Evolutionary conservation across 495 filamentous ascomycete species (phyloP).

Genomic region (Glonium stellatum): DNA sequence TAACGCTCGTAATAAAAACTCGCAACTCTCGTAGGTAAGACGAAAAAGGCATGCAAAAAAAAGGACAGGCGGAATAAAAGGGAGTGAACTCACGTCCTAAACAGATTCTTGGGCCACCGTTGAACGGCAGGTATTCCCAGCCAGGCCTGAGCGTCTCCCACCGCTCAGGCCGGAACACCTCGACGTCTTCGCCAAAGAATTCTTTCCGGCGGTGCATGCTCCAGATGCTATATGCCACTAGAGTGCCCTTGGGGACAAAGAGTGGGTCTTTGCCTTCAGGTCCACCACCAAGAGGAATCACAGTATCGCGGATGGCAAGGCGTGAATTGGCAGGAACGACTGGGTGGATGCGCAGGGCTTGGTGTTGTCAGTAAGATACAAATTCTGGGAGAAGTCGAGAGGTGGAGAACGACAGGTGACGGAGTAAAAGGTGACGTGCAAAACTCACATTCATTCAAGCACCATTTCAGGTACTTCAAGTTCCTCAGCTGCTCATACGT

Average conservation of each 20-base stretch:
- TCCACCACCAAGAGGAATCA: constrained; percentile 34
- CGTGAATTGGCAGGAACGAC: constrained; percentile 34
- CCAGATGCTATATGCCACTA: constrained; percentile 28
- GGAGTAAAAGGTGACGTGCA: not conserved
- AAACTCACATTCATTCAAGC: constrained; percentile 34
- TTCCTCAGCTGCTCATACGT: constrained; percentile 31
- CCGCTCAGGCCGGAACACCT: constrained; percentile 35
- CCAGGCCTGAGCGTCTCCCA: constrained; percentile 34
- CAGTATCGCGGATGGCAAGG: constrained; percentile 30
- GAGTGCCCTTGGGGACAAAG: constrained; percentile 29
- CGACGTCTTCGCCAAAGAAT: constrained; percentile 34
- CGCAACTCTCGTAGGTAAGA: too few relatives aligned
- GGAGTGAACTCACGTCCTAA: constrained; percentile 19
- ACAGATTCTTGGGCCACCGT: constrained; percentile 38
- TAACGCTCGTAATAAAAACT: too few relatives aligned
- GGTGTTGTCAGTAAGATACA: constrained; percentile 1
- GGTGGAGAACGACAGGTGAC: not conserved
- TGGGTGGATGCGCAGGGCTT: constrained; percentile 30
- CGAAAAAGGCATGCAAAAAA: too few relatives aligned
- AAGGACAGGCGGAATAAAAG: not conserved
- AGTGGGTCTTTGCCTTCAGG: constrained; percentile 30
- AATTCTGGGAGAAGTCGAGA: constrained; percentile 20
- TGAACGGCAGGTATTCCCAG: constrained; percentile 41
- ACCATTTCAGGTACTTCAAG: constrained; percentile 32
- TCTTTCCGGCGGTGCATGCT: constrained; percentile 34